A percentile compares a stretch with the other conserved stretches of the same genome.
Conservation (phyloP, 257 asterid species). For the Solanum lignicaule region DNA sequence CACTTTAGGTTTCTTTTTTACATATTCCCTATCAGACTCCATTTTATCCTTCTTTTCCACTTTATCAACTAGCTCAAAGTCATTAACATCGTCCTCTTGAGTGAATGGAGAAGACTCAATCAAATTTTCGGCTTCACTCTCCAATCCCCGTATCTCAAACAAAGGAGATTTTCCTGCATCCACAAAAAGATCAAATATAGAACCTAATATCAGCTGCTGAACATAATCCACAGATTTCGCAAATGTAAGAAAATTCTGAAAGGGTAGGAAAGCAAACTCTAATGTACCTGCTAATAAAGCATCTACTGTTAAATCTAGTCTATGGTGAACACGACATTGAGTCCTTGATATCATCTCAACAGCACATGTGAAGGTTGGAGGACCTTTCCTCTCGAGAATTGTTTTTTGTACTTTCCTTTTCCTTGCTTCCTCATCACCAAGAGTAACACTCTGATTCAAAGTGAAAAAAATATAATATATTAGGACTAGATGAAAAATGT, state of each 20-base stretch:
- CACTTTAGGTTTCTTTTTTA: background rate
- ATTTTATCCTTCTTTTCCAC: constrained; percentile 8
- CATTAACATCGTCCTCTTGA: constrained; percentile 17
- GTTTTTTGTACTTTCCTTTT: constrained; percentile 98
- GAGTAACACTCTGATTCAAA: constrained; percentile 76
- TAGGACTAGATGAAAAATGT: background rate
- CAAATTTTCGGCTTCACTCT: constrained; percentile 27
- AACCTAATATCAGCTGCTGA: constrained; percentile 7
- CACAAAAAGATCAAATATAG: constrained; percentile 1
- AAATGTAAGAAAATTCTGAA: background rate
- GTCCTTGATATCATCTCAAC: constrained; percentile 89
- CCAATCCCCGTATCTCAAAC: constrained; percentile 62
- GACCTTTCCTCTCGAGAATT: constrained; percentile 97
- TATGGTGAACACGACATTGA: constrained; percentile 85
- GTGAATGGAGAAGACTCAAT: constrained; percentile 12
- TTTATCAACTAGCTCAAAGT: constrained; percentile 9
- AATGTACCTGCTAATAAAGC: constrained; percentile 71
- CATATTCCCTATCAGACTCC: background rate
- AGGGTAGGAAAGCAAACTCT: background rate
- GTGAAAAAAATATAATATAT: background rate
- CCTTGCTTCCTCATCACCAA: constrained; percentile 97
- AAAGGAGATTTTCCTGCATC: constrained; percentile 67
- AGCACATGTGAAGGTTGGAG: constrained; percentile 86
- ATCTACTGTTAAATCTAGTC: constrained; percentile 88
- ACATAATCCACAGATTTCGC: background rate